These are phyloP conservation scores for Daldinia childiae DNA, from an alignment of 495 filamentous ascomycete species.

Conservation along the genomic window DNA sequence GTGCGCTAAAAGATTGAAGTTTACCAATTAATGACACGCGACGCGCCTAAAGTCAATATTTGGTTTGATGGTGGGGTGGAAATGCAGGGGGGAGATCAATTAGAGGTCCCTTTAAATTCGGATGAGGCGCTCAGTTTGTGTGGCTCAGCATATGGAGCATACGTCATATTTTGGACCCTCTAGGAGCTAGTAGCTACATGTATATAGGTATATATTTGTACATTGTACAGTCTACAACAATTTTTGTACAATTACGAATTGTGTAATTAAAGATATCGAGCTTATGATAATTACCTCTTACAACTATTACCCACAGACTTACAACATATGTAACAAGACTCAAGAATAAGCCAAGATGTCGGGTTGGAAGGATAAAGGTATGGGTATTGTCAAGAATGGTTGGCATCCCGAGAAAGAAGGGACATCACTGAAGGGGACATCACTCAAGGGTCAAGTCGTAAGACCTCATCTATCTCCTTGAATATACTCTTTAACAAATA, in stretches of 20 bases:
- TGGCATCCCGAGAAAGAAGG: conserved; percentile 58
- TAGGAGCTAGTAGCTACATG: neutral
- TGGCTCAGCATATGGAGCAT: conserved; percentile 17
- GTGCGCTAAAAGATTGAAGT: conserved; percentile 1
- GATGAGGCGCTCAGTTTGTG: conserved; percentile 17
- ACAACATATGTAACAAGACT: neutral
- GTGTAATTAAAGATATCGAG: conserved; percentile 10
- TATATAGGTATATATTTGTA: too few species aligned
- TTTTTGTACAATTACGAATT: conserved; percentile 13
- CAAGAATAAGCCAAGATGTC: conserved; percentile 35
- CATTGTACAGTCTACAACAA: neutral
- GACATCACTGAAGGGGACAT: conserved; percentile 46
- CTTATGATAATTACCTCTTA: neutral
- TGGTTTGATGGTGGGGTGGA: conserved; percentile 39
- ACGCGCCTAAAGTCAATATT: conserved; percentile 48
- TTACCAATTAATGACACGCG: conserved; percentile 33
- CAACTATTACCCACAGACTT: neutral
- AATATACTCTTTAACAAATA: neutral
- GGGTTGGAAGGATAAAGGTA: conserved; percentile 44
- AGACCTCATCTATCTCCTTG: conserved; percentile 1
- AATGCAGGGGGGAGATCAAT: conserved; percentile 12
- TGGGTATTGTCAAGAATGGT: conserved; percentile 53
- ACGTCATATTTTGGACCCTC: conserved; percentile 15
- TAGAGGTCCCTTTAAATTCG: neutral
- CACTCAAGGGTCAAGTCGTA: conserved; percentile 56